phyloP scores from a whole-genome alignment of 345 rosid species.

The Rhodamnia rubescens region DNA sequence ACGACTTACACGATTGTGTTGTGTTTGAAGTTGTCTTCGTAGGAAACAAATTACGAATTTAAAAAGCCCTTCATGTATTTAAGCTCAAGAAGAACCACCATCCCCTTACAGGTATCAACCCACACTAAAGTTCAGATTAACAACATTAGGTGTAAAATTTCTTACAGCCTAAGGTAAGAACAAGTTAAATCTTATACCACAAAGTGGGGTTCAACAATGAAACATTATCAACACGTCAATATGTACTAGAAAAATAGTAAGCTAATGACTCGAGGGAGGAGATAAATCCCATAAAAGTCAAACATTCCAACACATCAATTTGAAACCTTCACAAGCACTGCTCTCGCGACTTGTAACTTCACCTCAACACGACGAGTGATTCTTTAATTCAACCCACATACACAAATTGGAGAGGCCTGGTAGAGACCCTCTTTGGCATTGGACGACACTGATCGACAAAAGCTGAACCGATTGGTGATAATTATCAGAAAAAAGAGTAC shows the following conservation, averaged over 20 bases:
- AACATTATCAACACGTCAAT: too few relatives aligned
- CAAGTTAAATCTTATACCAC: background rate
- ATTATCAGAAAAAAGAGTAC: background rate
- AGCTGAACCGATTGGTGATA: background rate
- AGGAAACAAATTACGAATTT: rapidly evolving
- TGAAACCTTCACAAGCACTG: too few relatives aligned
- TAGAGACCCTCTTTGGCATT: too few relatives aligned
- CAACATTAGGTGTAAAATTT: background rate
- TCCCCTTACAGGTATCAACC: too few relatives aligned
- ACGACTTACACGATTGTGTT: background rate
- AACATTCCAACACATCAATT: background rate
- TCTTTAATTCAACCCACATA: background rate
- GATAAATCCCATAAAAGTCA: background rate
- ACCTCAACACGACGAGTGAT: background rate
- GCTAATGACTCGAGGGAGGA: background rate
- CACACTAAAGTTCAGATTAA: too few relatives aligned
- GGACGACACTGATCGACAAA: background rate
- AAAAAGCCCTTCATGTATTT: background rate
- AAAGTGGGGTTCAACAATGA: background rate
- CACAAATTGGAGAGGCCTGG: background rate
- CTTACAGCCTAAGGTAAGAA: background rate
- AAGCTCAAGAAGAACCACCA: background rate
- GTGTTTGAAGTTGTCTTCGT: background rate
- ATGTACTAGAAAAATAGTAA: background rate
- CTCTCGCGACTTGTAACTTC: too few relatives aligned